These are phyloP conservation scores for Silene vulgaris DNA, from an alignment of 179 eudicot species.

Conservation along the genomic window DNA sequence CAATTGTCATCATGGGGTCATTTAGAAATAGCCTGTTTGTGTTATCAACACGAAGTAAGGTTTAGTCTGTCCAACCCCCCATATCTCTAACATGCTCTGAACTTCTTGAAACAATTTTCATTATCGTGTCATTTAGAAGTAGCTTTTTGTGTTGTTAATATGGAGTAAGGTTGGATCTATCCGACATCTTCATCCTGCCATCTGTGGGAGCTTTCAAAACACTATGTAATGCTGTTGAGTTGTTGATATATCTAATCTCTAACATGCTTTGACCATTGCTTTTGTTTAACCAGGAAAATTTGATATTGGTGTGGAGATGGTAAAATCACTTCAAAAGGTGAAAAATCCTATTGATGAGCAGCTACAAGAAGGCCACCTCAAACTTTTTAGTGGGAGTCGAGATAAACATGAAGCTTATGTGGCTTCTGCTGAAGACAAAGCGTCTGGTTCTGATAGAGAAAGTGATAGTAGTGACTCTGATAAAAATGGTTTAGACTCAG, in stretches of 20 bases:
- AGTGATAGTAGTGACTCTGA: slow-evolving; percentile 38
- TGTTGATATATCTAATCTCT: background rate
- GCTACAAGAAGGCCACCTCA: slow-evolving; percentile 60
- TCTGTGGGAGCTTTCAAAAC: no score
- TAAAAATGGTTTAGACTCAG: slow-evolving; percentile 36
- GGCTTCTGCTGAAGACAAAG: slow-evolving; percentile 23
- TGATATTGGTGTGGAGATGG: slow-evolving; percentile 76
- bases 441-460: slow-evolving; percentile 45
- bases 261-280: background rate
- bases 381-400: slow-evolving; percentile 47
- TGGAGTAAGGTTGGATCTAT: no score
- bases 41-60: no score
- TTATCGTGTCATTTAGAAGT: no score
- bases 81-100: no score
- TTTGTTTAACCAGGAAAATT: slow-evolving; percentile 43
- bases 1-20: no score
- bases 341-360: slow-evolving; percentile 71
- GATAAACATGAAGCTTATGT: slow-evolving; percentile 30
- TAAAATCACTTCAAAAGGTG: slow-evolving; percentile 72
- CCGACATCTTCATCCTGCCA: no score
- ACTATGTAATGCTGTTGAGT: no score
- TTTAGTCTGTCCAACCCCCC: no score
- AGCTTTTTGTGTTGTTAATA: no score
- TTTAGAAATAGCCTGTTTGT: no score
- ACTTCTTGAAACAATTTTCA: no score